Evolutionary conservation across 192 early-diverging fungal species (phyloP).

Genomic region (Pilaira anomala): DNA sequence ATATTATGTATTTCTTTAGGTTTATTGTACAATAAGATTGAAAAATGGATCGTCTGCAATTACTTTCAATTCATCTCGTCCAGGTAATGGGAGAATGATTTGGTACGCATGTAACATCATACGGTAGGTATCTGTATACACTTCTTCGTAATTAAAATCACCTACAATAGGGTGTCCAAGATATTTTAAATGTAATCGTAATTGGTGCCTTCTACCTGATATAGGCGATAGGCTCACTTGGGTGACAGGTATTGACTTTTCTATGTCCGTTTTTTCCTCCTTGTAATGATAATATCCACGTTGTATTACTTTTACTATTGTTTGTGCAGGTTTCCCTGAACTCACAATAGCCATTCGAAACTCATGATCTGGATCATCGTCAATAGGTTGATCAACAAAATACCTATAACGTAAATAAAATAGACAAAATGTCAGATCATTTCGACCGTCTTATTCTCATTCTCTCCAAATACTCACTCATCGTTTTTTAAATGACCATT

Average conservation of each 20-base stretch:
- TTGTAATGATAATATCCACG: slow-evolving; percentile 27
- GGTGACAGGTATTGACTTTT: slow-evolving; percentile 15
- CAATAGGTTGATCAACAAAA: slow-evolving; percentile 35
- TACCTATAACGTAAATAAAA: slow-evolving; percentile 20
- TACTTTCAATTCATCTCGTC: not conserved
- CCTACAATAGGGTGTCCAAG: slow-evolving; percentile 41
- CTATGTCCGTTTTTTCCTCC: slow-evolving; percentile 13
- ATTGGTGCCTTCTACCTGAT: slow-evolving; percentile 39
- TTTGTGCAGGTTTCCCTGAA: slow-evolving; percentile 32
- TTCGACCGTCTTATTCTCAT: not conserved
- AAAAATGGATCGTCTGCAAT: slow-evolving; percentile 12
- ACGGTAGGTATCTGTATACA: slow-evolving; percentile 38
- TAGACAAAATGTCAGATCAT: not conserved
- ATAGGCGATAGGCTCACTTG: slow-evolving; percentile 29
- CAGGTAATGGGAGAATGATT: slow-evolving; percentile 27
- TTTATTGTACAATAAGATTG: slow-evolving; percentile 4
- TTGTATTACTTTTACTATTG: slow-evolving; percentile 27
- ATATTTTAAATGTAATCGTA: slow-evolving; percentile 36
- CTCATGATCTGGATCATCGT: slow-evolving; percentile 29
- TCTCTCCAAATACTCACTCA: slow-evolving; percentile 8
- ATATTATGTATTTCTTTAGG: too few species aligned
- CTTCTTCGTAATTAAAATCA: slow-evolving; percentile 40
- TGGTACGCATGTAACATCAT: slow-evolving; percentile 46
- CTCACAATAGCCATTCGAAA: slow-evolving; percentile 36
- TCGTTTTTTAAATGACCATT: slow-evolving; percentile 31